phyloP scores from a whole-genome alignment of 345 rosid species.

The Rhodomyrtus tomentosa region DNA sequence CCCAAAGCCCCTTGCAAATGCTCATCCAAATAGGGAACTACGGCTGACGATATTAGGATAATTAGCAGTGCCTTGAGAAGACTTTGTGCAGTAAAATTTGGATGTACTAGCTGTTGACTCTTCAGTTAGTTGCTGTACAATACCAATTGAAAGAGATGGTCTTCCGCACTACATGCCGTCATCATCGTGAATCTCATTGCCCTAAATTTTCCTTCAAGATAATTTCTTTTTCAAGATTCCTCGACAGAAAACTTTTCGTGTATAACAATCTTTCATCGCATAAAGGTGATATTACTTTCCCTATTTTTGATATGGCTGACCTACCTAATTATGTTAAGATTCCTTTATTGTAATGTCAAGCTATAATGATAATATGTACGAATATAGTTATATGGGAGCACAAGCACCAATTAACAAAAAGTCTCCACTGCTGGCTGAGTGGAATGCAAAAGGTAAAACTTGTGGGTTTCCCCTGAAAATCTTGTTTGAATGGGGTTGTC shows the following conservation, averaged over 20 bases:
- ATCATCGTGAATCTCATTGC: neutral
- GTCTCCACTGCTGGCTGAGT: neutral
- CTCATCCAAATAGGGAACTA: neutral
- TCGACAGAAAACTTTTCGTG: neutral
- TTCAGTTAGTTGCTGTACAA: neutral
- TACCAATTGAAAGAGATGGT: neutral
- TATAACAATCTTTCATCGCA: neutral
- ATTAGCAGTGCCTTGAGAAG: neutral
- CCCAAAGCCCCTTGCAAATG: too few species aligned
- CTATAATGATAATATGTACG: neutral
- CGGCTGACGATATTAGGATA: neutral
- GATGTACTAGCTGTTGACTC: neutral
- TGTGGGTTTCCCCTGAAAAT: neutral
- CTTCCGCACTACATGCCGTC: neutral
- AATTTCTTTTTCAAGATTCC: neutral
- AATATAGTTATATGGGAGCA: neutral
- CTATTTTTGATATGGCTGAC: neutral
- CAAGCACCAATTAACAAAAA: neutral
- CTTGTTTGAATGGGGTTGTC: neutral
- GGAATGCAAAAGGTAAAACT: neutral
- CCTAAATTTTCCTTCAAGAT: neutral
- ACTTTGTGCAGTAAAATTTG: neutral
- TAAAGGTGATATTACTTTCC: neutral
- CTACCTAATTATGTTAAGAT: neutral
- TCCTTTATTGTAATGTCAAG: neutral